Base-by-base conservation (phyloP, 75 land plant species). In the Pinus albicaulis region DNA sequence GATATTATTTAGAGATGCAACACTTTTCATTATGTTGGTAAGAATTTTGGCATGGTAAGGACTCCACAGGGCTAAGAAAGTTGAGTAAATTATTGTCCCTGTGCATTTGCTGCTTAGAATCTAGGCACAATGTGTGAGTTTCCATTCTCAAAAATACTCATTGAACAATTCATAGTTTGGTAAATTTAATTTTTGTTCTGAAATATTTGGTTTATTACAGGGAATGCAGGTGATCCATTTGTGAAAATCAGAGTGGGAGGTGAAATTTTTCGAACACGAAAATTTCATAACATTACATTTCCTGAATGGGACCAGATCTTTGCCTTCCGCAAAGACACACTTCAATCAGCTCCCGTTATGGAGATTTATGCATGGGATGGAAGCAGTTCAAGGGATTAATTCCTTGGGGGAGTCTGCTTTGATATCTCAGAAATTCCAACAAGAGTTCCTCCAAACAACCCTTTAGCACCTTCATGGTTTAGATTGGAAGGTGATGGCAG, bases 391-490 rank as follows among this genome's bases (percentile, higher is more conserved):
- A 57, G 59, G n/a, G 74, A 80, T 12, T 76, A 76, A 14, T 94
- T 94, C 86, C 74, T 94, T 23, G 97, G 97, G 48, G 92, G 88
- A 12, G 74, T 94, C 68, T 86, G 85, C 76, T 92, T 92, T 74
- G 97, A 94, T 79, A 80, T 85, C 36, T 6, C 83, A 31, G 97
- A 94, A 56, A 79, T 94, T 52, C 92, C 87, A 10, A 56, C 81
- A 16, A 81, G 97, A 57, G 91, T 84, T 57, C 92, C 90, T 53
- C 94, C 94, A 7, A 94, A 94, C 74, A 89, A 90, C 61, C 92
- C 90, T 1, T 80, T 94, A 79, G 97, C 94, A 14, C 89, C 97
- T 24, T 94, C 89, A 68, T 94, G 97, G 97, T 92, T 86, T 81
- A 73, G 90, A 4, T 74, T 91, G 60, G 93, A 91, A 57, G 88